Percentiles rank a stretch among this genome's conserved stretches.
Conservation (phyloP, 208 protist species). For the Crithidia brevicula region DNA sequence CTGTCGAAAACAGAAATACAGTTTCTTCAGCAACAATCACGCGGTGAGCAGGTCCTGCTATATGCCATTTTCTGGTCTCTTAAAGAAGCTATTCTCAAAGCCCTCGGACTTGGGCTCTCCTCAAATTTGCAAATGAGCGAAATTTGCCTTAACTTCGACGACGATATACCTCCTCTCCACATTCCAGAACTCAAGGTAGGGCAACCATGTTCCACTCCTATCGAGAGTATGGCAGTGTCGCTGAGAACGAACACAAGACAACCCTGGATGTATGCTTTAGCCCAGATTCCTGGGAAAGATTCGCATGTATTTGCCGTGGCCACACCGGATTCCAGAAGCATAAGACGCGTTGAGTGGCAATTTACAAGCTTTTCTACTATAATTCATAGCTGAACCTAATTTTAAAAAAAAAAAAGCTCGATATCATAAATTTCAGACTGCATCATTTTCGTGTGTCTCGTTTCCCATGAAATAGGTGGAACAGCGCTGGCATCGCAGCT, state of each 20-base stretch:
- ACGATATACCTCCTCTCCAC: background rate
- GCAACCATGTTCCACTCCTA: background rate
- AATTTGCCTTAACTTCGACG: constrained; percentile 9
- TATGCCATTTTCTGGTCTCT: constrained; percentile 39
- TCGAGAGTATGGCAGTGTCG: constrained; percentile 11
- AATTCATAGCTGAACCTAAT: no score
- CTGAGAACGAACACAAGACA: constrained; percentile 12
- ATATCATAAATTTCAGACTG: no score
- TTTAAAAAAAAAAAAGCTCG: no score
- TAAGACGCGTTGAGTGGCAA: background rate
- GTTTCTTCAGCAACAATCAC: background rate
- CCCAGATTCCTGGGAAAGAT: background rate
- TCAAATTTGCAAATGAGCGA: constrained; percentile 14
- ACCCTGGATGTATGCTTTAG: constrained; percentile 11
- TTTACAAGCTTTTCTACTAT: constrained; percentile 4
- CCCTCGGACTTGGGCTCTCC: constrained; percentile 33
- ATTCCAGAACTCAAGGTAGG: background rate
- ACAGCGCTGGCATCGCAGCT: no score
- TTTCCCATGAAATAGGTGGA: no score
- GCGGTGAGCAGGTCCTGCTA: background rate
- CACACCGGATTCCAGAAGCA: background rate
- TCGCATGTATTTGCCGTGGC: constrained; percentile 2
- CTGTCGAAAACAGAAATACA: constrained; percentile 2
- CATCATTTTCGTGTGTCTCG: no score
- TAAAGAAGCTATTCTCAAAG: constrained; percentile 48